Conservation (phyloP, 768 basidiomycete genomes). For the Lactarius sp. region DNA sequence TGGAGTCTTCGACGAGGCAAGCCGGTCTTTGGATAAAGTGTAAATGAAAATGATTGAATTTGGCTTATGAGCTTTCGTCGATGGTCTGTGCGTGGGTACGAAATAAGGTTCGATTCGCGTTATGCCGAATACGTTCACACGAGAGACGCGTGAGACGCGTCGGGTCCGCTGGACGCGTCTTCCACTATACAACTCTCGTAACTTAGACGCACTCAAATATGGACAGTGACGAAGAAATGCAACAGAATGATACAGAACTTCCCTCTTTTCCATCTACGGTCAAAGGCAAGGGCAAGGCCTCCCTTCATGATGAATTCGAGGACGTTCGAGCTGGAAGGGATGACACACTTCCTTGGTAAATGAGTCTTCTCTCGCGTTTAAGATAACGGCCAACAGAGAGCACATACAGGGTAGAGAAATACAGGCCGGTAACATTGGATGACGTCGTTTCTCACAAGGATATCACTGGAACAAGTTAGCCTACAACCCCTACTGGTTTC, state of each 20-base stretch:
- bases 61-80: constrained; percentile 32
- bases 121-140: constrained; percentile 5
- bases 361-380: constrained; percentile 13
- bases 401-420: constrained; percentile 83
- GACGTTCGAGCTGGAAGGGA: constrained; percentile 37
- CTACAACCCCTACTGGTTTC: neutral
- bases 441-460: constrained; percentile 97
- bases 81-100: constrained; percentile 43
- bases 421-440: constrained; percentile 82
- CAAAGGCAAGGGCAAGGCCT: constrained; percentile 72
- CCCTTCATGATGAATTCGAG: constrained; percentile 34
- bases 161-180: neutral
- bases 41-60: constrained; percentile 30
- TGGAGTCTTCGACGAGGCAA: constrained; percentile 92
- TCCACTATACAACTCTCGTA: neutral
- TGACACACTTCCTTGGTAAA: constrained; percentile 84
- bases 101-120: constrained; percentile 29
- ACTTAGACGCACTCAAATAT: constrained; percentile 32
- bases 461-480: constrained; percentile 89
- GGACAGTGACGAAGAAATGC: constrained; percentile 55
- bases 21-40: constrained; percentile 37
- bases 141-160: constrained; percentile 5
- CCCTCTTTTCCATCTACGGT: constrained; percentile 28
- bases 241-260: constrained; percentile 40
- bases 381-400: constrained; percentile 12